Base-by-base conservation (phyloP, 768 basidiomycete genomes). In the Naganishia friedmannii region DNA sequence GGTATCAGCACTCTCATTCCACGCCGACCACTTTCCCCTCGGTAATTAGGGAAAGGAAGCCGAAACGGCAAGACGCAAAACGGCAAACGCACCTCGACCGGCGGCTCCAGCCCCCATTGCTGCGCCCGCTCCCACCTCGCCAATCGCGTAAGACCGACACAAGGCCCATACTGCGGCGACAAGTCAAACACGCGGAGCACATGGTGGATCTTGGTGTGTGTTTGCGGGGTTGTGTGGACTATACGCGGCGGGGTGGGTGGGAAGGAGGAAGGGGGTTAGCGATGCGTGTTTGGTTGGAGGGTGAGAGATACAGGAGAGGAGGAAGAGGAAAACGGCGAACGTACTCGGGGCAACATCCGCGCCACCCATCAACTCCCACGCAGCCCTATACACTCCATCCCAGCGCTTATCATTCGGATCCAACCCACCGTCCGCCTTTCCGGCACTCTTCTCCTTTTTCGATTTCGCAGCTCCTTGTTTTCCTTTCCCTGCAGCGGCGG, bases 51-150 rank as follows among this genome's bases (percentile, higher is more conserved):
- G 10, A 15, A 26, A 68, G 42, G 10, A 17, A 67, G 29, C 73
- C 48, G 45, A 67, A 39, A 13, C 73, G 42, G 1, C 5, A 23
- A 31, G 42, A 39, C 12, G 37, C 53, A 68, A 71, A 55, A 55
- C 29, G 32, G 9, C 31, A 32, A 65, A 78, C 86, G 69, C 74
- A 90, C 92, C 84, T 92, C 90, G 19, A 77, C 72, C 3, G 92
- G 93, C 17, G 93, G 94, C 56, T 88, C 84, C 23, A 96, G 82
- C 1, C 92, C 92, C 54, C 94, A 83, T 12, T 85, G 84, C 31
- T 88, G 79, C 0, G 94, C 94, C 58, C 93, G 85, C 76, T 93
- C 86, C 92, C 93, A 97, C 46, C 94, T 84, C 72, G 93, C 87
- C 17, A 95, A 81, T 32, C 93, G 87, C n/a, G 87, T 86, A 66